Base-by-base conservation (phyloP, 495 filamentous ascomycete genomes). In the Thermothielavioides terrestris region DNA sequence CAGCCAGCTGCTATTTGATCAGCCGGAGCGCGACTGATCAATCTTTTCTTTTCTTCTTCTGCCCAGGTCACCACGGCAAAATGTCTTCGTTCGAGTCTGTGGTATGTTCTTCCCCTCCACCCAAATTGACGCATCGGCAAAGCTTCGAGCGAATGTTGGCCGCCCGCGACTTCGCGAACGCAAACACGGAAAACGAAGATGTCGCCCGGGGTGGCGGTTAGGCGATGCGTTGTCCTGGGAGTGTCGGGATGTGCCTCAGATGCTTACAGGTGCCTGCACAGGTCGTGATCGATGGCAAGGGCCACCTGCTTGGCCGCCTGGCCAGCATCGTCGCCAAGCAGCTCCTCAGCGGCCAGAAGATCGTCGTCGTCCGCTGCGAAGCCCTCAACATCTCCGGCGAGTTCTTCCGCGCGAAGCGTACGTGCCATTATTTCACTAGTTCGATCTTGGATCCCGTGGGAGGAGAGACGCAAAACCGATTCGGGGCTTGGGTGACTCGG, bases 361-460 rank as follows among this genome's bases (percentile, higher is more conserved):
- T 98, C 73, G 91, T 95, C 56, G 84, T 98, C 55, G 94, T 98
- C 69, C 88, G 92, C 79, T 95, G 88, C 79, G 92, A 98, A 75
- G 87, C 85, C 65, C 83, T 98, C 68, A 97, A 97, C 83, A 97
- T 98, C 82, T 98, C 92, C 63, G 92, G 92, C 77, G 92, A 96
- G 78, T 98, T 98, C 87, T 98, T 97, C 84, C 88, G 92, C 67
- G 83, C 90, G 64, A 98, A 98, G 83, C 84, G 92, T 98, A 94
- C 76, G 92, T 91, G 70, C 41, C 56, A 37, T 46, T n/a, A 42
- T 52, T 40, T 45, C 42, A 49, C 40, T 46, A 2, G 4, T n/a
- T 38, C 44, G 31, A 31, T 12, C n/a, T 28, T 32, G 31, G 40
- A 36, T n/a, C n/a, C n/a, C n/a, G n/a, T n/a, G n/a, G n/a, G n/a